Evolutionary conservation across 495 filamentous ascomycete genomes (phyloP).

Genomic region (Neurospora sp.): DNA sequence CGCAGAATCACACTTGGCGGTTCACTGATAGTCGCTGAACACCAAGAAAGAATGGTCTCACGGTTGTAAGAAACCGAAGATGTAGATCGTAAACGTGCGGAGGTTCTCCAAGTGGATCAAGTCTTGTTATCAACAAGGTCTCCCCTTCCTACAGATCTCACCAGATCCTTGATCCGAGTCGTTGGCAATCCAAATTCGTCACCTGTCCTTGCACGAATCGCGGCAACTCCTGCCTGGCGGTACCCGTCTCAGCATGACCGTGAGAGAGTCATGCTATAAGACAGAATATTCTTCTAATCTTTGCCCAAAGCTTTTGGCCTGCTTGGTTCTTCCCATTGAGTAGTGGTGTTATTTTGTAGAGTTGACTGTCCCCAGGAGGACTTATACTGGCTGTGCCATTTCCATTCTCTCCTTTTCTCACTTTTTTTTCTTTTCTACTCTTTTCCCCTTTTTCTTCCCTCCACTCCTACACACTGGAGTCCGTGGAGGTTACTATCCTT

Average conservation of each 20-base stretch:
- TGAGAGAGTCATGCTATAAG: constrained; percentile 14
- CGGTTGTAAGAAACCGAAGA: neutral
- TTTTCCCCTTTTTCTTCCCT: constrained; percentile 3
- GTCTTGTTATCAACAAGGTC: neutral
- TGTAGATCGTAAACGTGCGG: neutral
- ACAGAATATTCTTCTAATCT: neutral
- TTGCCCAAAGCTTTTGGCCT: constrained; percentile 2
- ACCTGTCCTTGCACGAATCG: constrained; percentile 13
- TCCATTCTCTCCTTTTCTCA: constrained; percentile 14
- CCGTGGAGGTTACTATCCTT: neutral
- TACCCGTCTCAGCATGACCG: constrained; percentile 4
- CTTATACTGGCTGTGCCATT: constrained; percentile 6
- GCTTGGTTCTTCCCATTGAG: constrained; percentile 4
- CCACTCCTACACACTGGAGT: neutral
- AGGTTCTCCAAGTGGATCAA: neutral
- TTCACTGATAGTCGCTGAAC: neutral
- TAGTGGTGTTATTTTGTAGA: neutral
- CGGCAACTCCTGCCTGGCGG: constrained; percentile 5
- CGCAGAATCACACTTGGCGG: neutral
- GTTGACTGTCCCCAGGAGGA: constrained; percentile 22
- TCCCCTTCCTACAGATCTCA: neutral
- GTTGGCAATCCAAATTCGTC: neutral
- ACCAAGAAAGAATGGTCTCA: neutral
- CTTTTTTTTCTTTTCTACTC: constrained; percentile 10
- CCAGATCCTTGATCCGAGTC: neutral